A percentile compares a stretch with the other conserved stretches of the same genome.
phyloP scores from a whole-genome alignment of 768 basidiomycete species.

The Russula sp. region DNA sequence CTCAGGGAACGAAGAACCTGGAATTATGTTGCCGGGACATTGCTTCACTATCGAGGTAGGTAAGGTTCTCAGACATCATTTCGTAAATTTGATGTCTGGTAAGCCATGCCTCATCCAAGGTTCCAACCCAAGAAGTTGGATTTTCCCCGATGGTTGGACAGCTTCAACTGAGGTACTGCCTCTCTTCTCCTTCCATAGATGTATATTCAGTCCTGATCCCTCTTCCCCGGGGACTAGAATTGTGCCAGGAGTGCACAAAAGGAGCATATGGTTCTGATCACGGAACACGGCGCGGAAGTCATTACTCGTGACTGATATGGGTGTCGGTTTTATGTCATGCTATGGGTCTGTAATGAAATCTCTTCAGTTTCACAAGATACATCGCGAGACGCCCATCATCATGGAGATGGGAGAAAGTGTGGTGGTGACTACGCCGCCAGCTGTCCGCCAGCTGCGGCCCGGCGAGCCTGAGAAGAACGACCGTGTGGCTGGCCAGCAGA shows the following conservation, averaged over 20 bases:
- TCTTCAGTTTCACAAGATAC: not conserved
- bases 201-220: not conserved
- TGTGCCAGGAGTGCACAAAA: constrained; percentile 80
- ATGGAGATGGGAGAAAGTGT: too few relatives aligned
- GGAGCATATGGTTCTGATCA: constrained; percentile 86
- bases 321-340: not conserved
- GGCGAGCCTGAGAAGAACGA: not conserved
- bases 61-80: not conserved
- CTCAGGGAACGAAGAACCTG: constrained; percentile 77
- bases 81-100: not conserved
- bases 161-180: constrained; percentile 71
- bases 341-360: not conserved
- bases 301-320: constrained; percentile 42
- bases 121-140: constrained; percentile 55
- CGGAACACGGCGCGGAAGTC: constrained; percentile 69
- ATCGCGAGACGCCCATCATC: too few relatives aligned
- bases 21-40: constrained; percentile 75
- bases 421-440: too few relatives aligned
- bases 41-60: constrained; percentile 89
- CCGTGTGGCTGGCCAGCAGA: not conserved
- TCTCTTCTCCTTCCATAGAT: not conserved
- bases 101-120: constrained; percentile 81
- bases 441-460: too few relatives aligned
- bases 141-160: constrained; percentile 92
- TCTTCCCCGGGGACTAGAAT: constrained; percentile 40